Base-by-base conservation (phyloP, 306 rosid genomes). In the Heteromeles arbutifolia region DNA sequence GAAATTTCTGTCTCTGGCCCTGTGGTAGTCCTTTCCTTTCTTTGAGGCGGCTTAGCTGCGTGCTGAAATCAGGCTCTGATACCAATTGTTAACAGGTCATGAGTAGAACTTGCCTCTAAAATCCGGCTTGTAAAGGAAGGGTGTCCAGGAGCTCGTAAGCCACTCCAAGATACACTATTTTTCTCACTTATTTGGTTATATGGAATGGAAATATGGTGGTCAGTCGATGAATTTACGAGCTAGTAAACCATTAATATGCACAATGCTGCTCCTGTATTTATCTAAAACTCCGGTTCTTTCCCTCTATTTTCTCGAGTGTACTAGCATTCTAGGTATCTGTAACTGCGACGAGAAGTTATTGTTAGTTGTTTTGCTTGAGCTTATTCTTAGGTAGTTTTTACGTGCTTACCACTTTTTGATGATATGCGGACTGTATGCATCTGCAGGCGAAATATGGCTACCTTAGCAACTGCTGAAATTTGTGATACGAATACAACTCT, bases 401-500 rank as follows among this genome's bases (percentile, higher is more conserved):
- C 43, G 18, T 73, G 58, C 34, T 56, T 48, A 22, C 29, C 37
- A 28, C 39, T 39, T 39, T 41, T 17, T 41, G 28, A 18, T 43
- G 77, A 61, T 24, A 2, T 73, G 14, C 5, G 17, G 25, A 41
- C 44, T 26, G 1, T 59, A 56, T n/a, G 32, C 34, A 43, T 25
- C 21, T 73, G 77, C 69, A 73, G 77, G 68, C 15, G 39, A 68
- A 37, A 44, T 39, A 77, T 81, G 84, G 72, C 82, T n/a, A 65
- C 58, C 48, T 58, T 75, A 44, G 83, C 85, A 48, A 83, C 85
- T 45, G 83, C 84, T 22, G 90, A 86, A 57, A 50, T 74, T 26
- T 86, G 90, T 64, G 90, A 86, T 73, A 44, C 86, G 37, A 86
- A 86, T 64, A 50, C 82, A 17, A 63, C 76, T 32, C 84, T 78